Conservation (phyloP, 2,329 filamentous ascomycete genomes). For the Ascochyta viciae-villosae region DNA sequence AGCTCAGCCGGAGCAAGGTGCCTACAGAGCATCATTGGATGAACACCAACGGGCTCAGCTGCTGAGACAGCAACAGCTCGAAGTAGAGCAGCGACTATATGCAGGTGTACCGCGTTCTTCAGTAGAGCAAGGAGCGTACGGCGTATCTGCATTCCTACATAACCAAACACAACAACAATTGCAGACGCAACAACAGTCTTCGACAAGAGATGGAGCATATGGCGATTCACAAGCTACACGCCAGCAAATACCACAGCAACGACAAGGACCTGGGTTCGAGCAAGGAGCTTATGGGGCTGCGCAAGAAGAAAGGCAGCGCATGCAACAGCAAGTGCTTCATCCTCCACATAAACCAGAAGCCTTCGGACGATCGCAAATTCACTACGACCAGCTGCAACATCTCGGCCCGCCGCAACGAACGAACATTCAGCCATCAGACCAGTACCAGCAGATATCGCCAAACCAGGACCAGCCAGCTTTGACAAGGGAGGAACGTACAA, state of each 20-base stretch:
- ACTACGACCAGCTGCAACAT: slow-evolving; percentile 16
- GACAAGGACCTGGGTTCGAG: background rate
- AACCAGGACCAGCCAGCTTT: slow-evolving; percentile 13
- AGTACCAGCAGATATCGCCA: slow-evolving; percentile 2
- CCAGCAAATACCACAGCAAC: slow-evolving; percentile 13
- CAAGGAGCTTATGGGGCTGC: slow-evolving; percentile 6
- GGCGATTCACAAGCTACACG: slow-evolving; percentile 8
- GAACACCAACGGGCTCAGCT: slow-evolving; percentile 19
- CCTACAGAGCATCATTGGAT: slow-evolving; percentile 24
- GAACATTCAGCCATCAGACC: slow-evolving; percentile 2
- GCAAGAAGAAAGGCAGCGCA: slow-evolving; percentile 24
- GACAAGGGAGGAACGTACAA: slow-evolving; percentile 10
- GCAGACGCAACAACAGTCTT: slow-evolving; percentile 10
- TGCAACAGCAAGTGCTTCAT: slow-evolving; percentile 17
- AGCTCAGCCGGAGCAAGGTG: slow-evolving; percentile 21
- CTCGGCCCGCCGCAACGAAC: slow-evolving; percentile 11
- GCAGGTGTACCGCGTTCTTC: slow-evolving; percentile 1
- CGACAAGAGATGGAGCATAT: background rate
- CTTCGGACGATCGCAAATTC: slow-evolving; percentile 13
- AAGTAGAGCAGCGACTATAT: slow-evolving; percentile 2
- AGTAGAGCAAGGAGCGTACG: slow-evolving; percentile 3
- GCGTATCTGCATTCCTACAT: slow-evolving; percentile 7
- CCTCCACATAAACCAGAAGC: slow-evolving; percentile 8
- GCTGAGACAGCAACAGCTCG: slow-evolving; percentile 16
- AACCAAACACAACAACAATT: slow-evolving; percentile 7